A percentile compares a stretch with the other conserved stretches of the same genome.
Evolutionary conservation across 192 early-diverging fungal genomes (phyloP).

Genomic region (Entrophospora sp.): DNA sequence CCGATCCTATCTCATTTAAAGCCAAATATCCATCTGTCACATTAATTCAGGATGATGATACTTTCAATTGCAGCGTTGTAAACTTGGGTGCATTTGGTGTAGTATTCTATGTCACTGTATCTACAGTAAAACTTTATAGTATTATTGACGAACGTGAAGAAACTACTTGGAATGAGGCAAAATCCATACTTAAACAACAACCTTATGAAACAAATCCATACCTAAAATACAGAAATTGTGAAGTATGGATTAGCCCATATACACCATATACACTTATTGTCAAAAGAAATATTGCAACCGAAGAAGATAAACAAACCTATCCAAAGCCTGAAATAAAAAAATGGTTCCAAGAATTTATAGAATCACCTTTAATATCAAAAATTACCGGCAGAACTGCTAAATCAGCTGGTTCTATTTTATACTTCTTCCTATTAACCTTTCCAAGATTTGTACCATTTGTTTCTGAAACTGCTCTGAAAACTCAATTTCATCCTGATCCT

Average conservation of each 20-base stretch:
- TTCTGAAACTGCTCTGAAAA: not conserved
- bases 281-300: not conserved
- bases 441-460: not conserved
- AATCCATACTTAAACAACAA: not conserved
- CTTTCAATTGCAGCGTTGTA: not conserved
- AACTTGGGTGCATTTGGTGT: not conserved
- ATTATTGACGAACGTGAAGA: not conserved
- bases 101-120: not conserved
- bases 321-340: not conserved
- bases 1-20: not conserved
- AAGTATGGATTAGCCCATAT: constrained; percentile 10
- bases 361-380: not conserved
- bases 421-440: not conserved
- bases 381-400: not conserved
- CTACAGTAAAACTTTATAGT: not conserved
- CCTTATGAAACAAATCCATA: not conserved
- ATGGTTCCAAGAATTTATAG: not conserved
- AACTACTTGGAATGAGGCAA: not conserved
- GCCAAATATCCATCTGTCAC: not conserved
- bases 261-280: not conserved
- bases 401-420: not conserved
- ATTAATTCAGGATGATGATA: not conserved
- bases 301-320: constrained; percentile 1
- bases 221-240: not conserved
- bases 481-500: constrained; percentile 1